phyloP scores from a whole-genome alignment of 148 eudicot genomes.

The Nepenthes gracilis region DNA sequence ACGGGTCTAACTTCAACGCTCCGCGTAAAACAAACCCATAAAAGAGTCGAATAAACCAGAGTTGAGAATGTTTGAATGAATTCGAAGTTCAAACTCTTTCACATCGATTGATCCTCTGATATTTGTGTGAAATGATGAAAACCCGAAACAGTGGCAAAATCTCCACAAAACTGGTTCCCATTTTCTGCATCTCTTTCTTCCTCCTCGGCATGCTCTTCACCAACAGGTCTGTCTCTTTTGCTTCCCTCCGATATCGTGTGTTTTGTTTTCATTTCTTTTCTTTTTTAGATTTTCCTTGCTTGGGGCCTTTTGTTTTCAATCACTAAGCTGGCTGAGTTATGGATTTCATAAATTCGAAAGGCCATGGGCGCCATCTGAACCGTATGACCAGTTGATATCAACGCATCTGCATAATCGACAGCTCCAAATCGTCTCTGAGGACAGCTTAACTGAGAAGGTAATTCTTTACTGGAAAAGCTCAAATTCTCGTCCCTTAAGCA shows the following conservation, averaged over 20 bases:
- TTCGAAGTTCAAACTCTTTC: not conserved
- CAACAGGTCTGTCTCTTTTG: conserved; percentile 41
- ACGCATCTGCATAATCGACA: conserved; percentile 54
- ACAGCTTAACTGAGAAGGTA: conserved; percentile 62
- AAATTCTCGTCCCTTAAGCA: not conserved
- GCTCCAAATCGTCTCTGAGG: conserved; percentile 57
- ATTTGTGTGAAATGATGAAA: conserved; percentile 28
- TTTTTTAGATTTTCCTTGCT: not conserved
- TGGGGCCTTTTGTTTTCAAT: not conserved
- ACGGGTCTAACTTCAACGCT: too few relatives aligned
- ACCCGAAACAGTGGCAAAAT: conserved; percentile 43
- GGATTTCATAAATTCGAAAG: conserved; percentile 19
- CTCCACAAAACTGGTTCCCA: conserved; percentile 59
- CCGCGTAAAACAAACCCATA: too few relatives aligned
- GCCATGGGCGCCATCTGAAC: conserved; percentile 57
- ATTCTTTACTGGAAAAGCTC: not conserved
- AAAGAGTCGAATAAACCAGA: too few relatives aligned
- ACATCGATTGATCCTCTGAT: not conserved
- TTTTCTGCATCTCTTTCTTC: conserved; percentile 57
- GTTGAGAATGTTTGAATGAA: too few relatives aligned
- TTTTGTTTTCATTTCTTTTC: not conserved
- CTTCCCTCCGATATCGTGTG: not conserved
- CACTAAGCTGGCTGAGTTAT: not conserved
- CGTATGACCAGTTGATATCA: conserved; percentile 45
- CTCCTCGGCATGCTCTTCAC: conserved; percentile 64